Evolutionary conservation across 331 rosid genomes (phyloP).

Genomic region (Arachis monticola): DNA sequence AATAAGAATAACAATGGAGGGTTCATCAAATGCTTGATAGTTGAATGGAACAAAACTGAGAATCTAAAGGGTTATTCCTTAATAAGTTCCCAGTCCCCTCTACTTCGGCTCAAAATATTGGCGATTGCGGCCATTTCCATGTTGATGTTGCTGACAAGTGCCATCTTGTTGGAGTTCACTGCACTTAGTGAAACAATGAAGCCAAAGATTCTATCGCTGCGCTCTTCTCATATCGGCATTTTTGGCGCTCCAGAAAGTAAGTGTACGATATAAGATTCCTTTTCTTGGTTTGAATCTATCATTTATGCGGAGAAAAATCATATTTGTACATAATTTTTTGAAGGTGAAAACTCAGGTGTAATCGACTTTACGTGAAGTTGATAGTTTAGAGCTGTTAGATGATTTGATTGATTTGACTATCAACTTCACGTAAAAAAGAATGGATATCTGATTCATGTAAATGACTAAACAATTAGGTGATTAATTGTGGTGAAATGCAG

Average conservation of each 20-base stretch:
- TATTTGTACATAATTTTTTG: too few relatives aligned
- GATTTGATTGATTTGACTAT: too few relatives aligned
- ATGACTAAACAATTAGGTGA: too few relatives aligned
- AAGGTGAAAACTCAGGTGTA: too few relatives aligned
- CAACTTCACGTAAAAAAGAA: too few relatives aligned
- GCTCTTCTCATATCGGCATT: background rate
- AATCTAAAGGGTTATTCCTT: background rate
- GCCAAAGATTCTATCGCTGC: background rate
- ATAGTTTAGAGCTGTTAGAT: too few relatives aligned
- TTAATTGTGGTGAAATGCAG: too few relatives aligned
- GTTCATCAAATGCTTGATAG: constrained; percentile 29
- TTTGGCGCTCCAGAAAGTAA: constrained; percentile 26
- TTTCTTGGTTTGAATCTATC: background rate
- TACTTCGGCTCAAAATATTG: background rate
- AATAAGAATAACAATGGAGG: background rate
- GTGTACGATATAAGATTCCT: background rate
- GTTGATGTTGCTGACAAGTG: constrained; percentile 17
- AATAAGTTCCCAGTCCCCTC: constrained; percentile 13
- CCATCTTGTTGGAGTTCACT: constrained; percentile 12
- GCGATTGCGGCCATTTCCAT: background rate
- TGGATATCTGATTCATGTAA: too few relatives aligned
- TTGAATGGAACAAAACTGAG: constrained; percentile 32
- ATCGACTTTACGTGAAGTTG: too few relatives aligned
- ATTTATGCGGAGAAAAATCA: background rate
- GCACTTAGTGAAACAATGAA: background rate